phyloP scores from a whole-genome alignment of 345 rosid species.

The Limnanthes douglasii region DNA sequence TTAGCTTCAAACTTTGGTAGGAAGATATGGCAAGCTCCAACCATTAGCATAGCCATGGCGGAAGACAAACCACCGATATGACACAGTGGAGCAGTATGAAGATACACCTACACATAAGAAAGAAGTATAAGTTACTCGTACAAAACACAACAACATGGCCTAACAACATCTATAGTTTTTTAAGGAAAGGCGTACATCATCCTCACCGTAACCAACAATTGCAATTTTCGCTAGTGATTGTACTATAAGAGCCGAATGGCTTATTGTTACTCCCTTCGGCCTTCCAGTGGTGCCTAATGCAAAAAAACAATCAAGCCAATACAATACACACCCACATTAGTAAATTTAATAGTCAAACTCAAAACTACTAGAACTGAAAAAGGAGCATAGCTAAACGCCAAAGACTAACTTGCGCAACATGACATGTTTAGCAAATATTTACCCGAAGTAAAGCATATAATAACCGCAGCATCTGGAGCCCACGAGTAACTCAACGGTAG shows the following conservation, averaged over 20 bases:
- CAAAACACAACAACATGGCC: background rate
- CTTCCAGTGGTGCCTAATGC: constrained; percentile 69
- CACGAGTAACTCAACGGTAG: constrained; percentile 19
- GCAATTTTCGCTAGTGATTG: constrained; percentile 84
- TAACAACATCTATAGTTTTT: background rate
- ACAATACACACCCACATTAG: no score
- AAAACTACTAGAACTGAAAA: no score
- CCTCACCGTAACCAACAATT: constrained; percentile 59
- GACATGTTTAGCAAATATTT: background rate
- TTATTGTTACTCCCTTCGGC: constrained; percentile 70
- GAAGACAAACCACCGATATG: constrained; percentile 88
- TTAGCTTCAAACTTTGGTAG: constrained; percentile 61
- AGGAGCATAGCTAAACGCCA: background rate
- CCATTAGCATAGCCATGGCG: constrained; percentile 82
- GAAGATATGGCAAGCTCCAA: constrained; percentile 67
- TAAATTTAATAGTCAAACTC: no score
- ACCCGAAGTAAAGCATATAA: constrained; percentile 90
- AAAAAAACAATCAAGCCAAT: constrained; percentile 8
- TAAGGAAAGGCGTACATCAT: constrained; percentile 45
- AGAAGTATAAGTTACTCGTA: background rate
- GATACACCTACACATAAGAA: constrained; percentile 48
- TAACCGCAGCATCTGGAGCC: constrained; percentile 59
- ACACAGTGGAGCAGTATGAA: constrained; percentile 71
- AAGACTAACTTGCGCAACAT: background rate
- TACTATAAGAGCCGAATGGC: constrained; percentile 56